Percentiles rank a stretch among this genome's conserved stretches.
These are phyloP conservation scores for Magnolia kwangsiensis DNA, from an alignment of 164 flowering plant genomes.

Conservation along the genomic window DNA sequence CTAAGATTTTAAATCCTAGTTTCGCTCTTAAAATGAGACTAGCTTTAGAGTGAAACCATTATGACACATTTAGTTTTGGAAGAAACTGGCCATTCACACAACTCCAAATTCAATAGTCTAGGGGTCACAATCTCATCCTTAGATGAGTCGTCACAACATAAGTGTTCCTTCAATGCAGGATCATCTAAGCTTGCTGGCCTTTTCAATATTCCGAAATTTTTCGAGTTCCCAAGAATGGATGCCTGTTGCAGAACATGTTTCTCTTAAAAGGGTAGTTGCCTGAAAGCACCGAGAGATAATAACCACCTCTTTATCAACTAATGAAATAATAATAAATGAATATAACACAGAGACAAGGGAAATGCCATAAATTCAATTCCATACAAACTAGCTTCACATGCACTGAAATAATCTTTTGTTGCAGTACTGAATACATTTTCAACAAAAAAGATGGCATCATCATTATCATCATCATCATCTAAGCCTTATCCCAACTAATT, in stretches of 20 bases:
- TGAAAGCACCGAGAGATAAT: conserved; percentile 20
- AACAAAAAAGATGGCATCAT: too few species aligned
- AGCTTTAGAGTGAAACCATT: too few species aligned
- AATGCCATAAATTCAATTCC: not conserved
- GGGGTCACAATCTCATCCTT: conserved; percentile 27
- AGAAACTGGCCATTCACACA: too few species aligned
- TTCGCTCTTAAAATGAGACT: too few species aligned
- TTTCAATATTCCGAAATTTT: conserved; percentile 59
- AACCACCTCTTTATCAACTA: not conserved
- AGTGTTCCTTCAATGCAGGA: conserved; percentile 3
- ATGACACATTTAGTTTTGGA: too few species aligned
- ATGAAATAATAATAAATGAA: too few species aligned
- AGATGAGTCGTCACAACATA: conserved; percentile 11
- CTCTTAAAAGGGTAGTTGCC: conserved; percentile 88
- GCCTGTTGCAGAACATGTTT: conserved; percentile 90
- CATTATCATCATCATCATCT: too few species aligned
- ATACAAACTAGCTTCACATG: not conserved
- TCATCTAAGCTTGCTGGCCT: conserved; percentile 9
- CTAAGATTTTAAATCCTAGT: too few species aligned
- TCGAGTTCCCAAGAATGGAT: conserved; percentile 89
- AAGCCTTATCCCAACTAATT: too few species aligned
- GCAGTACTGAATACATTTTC: too few species aligned
- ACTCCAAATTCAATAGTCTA: conserved; percentile 95
- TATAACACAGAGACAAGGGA: not conserved
- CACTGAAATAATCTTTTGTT: too few species aligned